phyloP scores from a whole-genome alignment of 75 land plant species.

The Pinus tabuliformis region DNA sequence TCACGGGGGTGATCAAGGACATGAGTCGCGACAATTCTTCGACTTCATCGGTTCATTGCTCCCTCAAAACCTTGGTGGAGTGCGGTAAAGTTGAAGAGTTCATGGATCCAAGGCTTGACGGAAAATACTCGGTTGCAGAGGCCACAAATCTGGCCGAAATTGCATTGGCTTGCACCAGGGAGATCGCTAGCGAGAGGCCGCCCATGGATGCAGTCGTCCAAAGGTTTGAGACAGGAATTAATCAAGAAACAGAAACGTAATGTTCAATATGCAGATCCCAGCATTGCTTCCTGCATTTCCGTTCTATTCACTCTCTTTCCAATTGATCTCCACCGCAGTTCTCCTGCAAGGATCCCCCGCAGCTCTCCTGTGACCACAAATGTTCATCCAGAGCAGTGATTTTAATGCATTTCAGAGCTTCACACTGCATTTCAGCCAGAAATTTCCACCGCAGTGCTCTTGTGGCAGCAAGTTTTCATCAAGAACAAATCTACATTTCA shows the following conservation, averaged over 20 bases:
- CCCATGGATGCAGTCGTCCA: conserved; percentile 20
- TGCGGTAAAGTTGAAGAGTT: conserved; percentile 24
- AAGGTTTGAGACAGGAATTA: neutral
- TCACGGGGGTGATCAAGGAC: conserved; percentile 18
- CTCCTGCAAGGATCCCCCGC: too few species aligned
- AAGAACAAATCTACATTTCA: too few species aligned
- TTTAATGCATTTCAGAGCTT: too few species aligned
- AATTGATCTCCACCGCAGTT: too few species aligned
- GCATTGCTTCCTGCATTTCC: too few species aligned
- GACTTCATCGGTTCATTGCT: conserved; percentile 4
- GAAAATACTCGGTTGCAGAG: conserved; percentile 13
- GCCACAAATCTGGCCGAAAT: conserved; percentile 27
- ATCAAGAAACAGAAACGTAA: neutral
- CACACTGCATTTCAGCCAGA: too few species aligned
- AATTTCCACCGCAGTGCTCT: too few species aligned
- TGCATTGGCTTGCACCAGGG: conserved; percentile 34
- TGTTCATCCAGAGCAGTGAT: too few species aligned
- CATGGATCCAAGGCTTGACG: conserved; percentile 23
- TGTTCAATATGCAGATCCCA: neutral
- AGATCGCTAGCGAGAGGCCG: conserved; percentile 22
- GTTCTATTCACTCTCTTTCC: too few species aligned
- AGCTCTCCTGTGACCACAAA: too few species aligned
- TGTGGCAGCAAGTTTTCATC: too few species aligned
- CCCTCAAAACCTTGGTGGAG: conserved; percentile 24
- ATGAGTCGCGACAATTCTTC: neutral